Percentiles rank a stretch among this genome's conserved stretches.
phyloP scores from a whole-genome alignment of 31 red algal species.

The Asparagopsis taxiformis region DNA sequence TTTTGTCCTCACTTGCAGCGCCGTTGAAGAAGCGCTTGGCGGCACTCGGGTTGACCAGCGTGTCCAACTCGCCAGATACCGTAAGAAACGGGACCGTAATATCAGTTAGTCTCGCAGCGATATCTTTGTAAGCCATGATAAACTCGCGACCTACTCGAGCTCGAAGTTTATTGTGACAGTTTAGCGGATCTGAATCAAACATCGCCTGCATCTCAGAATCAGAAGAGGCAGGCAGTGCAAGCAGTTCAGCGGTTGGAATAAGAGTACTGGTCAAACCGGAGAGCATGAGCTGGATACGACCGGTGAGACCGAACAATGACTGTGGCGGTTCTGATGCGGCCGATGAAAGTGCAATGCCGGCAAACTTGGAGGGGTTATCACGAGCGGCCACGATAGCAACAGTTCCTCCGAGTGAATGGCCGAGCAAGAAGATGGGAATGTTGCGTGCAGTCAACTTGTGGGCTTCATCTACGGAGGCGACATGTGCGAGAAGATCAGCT shows the following conservation, averaged over 20 bases:
- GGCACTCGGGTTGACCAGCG: conserved; percentile 77
- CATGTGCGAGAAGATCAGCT: conserved; percentile 19
- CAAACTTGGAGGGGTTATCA: conserved; percentile 27
- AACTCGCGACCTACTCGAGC: conserved; percentile 84
- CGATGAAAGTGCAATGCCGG: conserved; percentile 68
- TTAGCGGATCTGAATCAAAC: conserved; percentile 69
- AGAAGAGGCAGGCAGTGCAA: conserved; percentile 50
- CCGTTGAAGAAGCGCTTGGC: conserved; percentile 57
- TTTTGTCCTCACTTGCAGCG: conserved; percentile 67
- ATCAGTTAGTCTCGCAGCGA: conserved; percentile 5
- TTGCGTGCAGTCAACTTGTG: conserved; percentile 12
- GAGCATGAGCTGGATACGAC: conserved; percentile 53
- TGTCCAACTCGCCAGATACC: conserved; percentile 76
- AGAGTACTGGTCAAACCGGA: conserved; percentile 49
- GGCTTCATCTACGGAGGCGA: conserved; percentile 24
- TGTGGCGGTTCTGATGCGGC: conserved; percentile 71
- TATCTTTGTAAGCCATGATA: conserved; percentile 58
- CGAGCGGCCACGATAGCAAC: conserved; percentile 51
- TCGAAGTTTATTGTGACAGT: conserved; percentile 42
- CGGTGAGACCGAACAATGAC: conserved; percentile 70
- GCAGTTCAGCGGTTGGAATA: conserved; percentile 39
- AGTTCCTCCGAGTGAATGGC: conserved; percentile 84
- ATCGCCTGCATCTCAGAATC: conserved; percentile 48
- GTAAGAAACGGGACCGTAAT: conserved; percentile 62
- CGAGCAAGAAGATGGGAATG: conserved; percentile 57